Evolutionary conservation across 306 rosid genomes (phyloP).

Genomic region (Casuarina cunninghamiana): DNA sequence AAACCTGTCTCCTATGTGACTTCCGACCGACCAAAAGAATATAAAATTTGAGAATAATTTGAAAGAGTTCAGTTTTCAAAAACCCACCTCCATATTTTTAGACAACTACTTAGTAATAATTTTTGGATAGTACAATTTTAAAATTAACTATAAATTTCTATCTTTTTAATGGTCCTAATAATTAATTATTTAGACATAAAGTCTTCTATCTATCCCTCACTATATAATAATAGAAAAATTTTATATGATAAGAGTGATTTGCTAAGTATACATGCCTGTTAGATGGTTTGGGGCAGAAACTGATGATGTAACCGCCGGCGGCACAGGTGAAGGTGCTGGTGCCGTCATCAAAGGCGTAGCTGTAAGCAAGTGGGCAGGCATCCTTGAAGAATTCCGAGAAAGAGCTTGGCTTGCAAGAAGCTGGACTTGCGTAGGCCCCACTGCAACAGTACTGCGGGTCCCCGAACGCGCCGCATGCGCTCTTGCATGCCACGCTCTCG

Average conservation of each 20-base stretch:
- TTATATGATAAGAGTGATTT: not conserved
- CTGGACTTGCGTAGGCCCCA: constrained; percentile 65
- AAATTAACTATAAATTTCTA: too few relatives aligned
- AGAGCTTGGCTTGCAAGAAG: constrained; percentile 66
- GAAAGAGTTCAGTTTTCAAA: too few relatives aligned
- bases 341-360: constrained; percentile 88
- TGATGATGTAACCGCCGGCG: constrained; percentile 61
- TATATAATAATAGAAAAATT: not conserved
- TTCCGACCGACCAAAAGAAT: too few relatives aligned
- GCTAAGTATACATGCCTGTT: constrained; percentile 38
- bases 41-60: too few relatives aligned
- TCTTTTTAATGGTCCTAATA: too few relatives aligned
- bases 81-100: too few relatives aligned
- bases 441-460: constrained; percentile 80
- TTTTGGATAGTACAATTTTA: too few relatives aligned
- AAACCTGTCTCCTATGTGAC: not conserved
- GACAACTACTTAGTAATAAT: too few relatives aligned
- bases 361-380: constrained; percentile 83
- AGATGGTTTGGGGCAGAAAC: constrained; percentile 58
- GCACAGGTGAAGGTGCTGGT: constrained; percentile 90
- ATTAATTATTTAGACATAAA: too few relatives aligned
- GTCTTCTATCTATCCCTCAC: not conserved
- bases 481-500: constrained; percentile 71
- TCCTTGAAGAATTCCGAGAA: constrained; percentile 70
- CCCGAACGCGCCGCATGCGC: constrained; percentile 91